Base-by-base conservation (phyloP, 2,329 filamentous ascomycete species). In the Fusarium stilboides region DNA sequence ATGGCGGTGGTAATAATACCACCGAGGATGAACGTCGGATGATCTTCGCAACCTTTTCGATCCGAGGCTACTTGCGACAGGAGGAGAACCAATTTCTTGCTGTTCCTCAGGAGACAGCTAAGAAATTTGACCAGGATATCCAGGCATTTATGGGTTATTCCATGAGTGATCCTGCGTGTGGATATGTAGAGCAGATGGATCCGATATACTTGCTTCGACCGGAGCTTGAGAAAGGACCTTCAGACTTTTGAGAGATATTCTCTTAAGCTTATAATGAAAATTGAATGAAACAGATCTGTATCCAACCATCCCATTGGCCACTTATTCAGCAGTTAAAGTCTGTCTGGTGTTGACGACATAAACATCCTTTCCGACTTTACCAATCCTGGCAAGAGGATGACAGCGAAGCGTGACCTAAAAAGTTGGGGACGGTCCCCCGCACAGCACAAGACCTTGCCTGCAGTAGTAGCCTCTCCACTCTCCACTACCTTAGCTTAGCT, bases 61-160 rank as follows among this genome's bases (percentile, higher is more conserved):
- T 53, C 4, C 45, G 61, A 7, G 67, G 65, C 1, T 68, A n/a
- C n/a, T 15, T 66, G 6, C 34, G 65, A 4, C 65, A 70, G 19
- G 67, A 69, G 15, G 64, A 69, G 34, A 69, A 69, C 19, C 67
- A 69, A 8, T 69, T 64, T 8, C 45, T 67, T 0, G 51, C 65
- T 24, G 58, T 67, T 0, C 43, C 67, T 2, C 47, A 10, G 6
- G 61, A 62, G 33, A 28, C 13, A 12, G 65, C 57, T 2, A 26
- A 17, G 42, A 46, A 62, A 14, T 34, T 56, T 10, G 60, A 68
- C 5, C 64, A 57, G 20, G 52, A 56, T 20, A 56, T 58, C 2
- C 67, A 68, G 20, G 57, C 24, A 3, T 68, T 69, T 1, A 68
- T 69, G 54, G 67, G 67, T 1, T 70, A 68, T 15, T 68, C 53